Percentiles rank a stretch among this genome's conserved stretches.
phyloP scores from a whole-genome alignment of 176 grass and related monocot species.

The Tillandsia leiboldiana region DNA sequence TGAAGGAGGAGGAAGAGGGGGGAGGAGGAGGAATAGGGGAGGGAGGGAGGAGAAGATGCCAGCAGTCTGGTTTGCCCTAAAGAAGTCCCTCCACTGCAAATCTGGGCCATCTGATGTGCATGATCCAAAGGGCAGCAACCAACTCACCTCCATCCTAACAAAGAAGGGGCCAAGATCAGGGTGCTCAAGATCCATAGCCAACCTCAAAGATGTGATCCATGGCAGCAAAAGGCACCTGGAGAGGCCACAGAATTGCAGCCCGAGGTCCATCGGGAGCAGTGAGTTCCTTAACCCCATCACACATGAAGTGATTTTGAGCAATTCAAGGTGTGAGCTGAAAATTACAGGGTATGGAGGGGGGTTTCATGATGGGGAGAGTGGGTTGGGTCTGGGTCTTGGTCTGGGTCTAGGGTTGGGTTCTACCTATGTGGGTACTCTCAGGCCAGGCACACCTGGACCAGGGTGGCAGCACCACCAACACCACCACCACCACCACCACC shows the following conservation, averaged over 20 bases:
- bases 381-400: neutral
- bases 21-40: neutral
- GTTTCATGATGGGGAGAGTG: neutral
- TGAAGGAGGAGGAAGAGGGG: constrained; percentile 17
- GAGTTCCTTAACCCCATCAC: constrained; percentile 98
- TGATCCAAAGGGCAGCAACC: constrained; percentile 48
- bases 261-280: constrained; percentile 89
- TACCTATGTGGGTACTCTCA: constrained; percentile 69
- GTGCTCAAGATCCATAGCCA: constrained; percentile 84
- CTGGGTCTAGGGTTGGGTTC: constrained; percentile 8
- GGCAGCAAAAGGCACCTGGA: constrained; percentile 92
- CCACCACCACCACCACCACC: neutral
- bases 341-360: constrained; percentile 61
- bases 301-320: constrained; percentile 89
- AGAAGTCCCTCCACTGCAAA: constrained; percentile 87
- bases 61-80: constrained; percentile 81
- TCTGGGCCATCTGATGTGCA: constrained; percentile 79
- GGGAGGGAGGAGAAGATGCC: constrained; percentile 37
- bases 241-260: constrained; percentile 70
- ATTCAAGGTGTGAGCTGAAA: constrained; percentile 86
- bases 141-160: constrained; percentile 46
- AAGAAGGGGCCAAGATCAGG: constrained; percentile 59
- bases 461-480: constrained; percentile 32
- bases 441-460: constrained; percentile 74
- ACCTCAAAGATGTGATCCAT: constrained; percentile 93